Percentiles rank a stretch among this genome's conserved stretches.
phyloP scores from a whole-genome alignment of 495 filamentous ascomycete genomes.

The Staphylotrichum longicolle region DNA sequence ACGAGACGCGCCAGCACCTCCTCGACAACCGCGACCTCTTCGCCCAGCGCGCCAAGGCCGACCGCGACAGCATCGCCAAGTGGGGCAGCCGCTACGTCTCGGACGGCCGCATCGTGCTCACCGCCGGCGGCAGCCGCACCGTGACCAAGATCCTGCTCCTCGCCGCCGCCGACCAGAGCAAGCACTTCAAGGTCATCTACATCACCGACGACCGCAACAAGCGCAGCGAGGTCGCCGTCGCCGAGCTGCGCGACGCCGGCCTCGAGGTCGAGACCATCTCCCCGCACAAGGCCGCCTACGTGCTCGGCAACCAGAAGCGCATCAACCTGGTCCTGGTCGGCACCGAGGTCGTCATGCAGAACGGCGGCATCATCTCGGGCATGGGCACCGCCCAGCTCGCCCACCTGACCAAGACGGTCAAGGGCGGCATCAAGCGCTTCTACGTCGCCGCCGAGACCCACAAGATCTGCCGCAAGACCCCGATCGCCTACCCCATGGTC shows the following conservation, averaged over 20 bases:
- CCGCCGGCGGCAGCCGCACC: slow-evolving; percentile 81
- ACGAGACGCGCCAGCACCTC: slow-evolving; percentile 75
- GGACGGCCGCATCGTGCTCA: slow-evolving; percentile 75
- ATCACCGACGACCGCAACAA: slow-evolving; percentile 56
- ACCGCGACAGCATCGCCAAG: slow-evolving; percentile 74
- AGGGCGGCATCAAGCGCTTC: slow-evolving; percentile 62
- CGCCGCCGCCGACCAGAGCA: slow-evolving; percentile 58
- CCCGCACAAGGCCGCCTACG: slow-evolving; percentile 76
- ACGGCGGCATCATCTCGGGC: slow-evolving; percentile 85
- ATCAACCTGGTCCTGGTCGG: slow-evolving; percentile 82
- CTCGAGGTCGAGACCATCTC: slow-evolving; percentile 78
- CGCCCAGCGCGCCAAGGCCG: slow-evolving; percentile 80
- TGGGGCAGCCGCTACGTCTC: slow-evolving; percentile 74
- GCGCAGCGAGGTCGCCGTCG: slow-evolving; percentile 59
- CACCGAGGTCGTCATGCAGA: slow-evolving; percentile 91
- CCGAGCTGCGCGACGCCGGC: slow-evolving; percentile 65
- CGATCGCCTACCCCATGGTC: slow-evolving; percentile 29
- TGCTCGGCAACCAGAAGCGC: slow-evolving; percentile 64
- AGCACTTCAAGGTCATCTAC: slow-evolving; percentile 82
- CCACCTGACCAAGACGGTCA: slow-evolving; percentile 69
- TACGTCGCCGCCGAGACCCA: slow-evolving; percentile 94
- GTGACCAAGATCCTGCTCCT: slow-evolving; percentile 71
- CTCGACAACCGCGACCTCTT: slow-evolving; percentile 81
- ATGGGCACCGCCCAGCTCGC: slow-evolving; percentile 93
- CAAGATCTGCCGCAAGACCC: slow-evolving; percentile 52